phyloP scores from a whole-genome alignment of 129 eudicot species.

The sunflower (Helianthus annuus) region HanXRQr2.0-SUNRISE NC_035437.2:169608346-169608845 shows the following conservation, averaged over 20 bases:
- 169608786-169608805: constrained; percentile 16
- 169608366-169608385: too few species aligned
- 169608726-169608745: neutral
- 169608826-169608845: constrained; percentile 44
- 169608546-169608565: neutral
- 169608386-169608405: neutral
- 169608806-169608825: constrained; percentile 32
- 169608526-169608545: too few species aligned
- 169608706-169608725: constrained; percentile 1
- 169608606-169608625: neutral
- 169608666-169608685: neutral
- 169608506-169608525: too few species aligned
- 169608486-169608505: too few species aligned
- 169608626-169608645: neutral
- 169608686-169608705: neutral
- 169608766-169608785: constrained; percentile 5
- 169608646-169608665: neutral
- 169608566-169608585: neutral
- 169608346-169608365: too few species aligned
- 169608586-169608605: neutral
- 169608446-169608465: neutral
- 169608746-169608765: neutral
- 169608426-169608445: neutral
- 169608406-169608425: neutral
- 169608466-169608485: neutral